These are phyloP conservation scores for Parafenestella ontariensis DNA, from an alignment of 2,329 filamentous ascomycete genomes.

Conservation along the genomic window DNA sequence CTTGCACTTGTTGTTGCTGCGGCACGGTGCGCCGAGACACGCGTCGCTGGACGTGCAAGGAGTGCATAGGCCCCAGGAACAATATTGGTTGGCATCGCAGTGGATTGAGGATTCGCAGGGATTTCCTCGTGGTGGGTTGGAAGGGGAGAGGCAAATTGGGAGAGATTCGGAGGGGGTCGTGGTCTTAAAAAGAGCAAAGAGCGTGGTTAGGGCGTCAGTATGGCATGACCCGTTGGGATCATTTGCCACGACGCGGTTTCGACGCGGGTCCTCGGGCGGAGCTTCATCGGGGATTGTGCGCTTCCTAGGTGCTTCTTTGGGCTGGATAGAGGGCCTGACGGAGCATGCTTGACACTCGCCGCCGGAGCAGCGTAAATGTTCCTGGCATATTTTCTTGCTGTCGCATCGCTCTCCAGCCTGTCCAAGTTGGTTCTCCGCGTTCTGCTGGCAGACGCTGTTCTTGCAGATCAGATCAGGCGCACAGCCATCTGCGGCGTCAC, in stretches of 20 bases:
- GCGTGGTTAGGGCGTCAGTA: constrained; percentile 18
- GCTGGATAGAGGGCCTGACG: constrained; percentile 22
- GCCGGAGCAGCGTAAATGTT: constrained; percentile 31
- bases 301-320: neutral
- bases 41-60: constrained; percentile 22
- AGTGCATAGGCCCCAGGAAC: constrained; percentile 38
- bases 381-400: constrained; percentile 36
- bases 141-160: constrained; percentile 13
- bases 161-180: neutral
- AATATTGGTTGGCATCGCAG: constrained; percentile 37
- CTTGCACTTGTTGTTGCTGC: constrained; percentile 38
- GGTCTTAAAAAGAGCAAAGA: constrained; percentile 18
- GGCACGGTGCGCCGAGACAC: constrained; percentile 37
- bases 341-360: constrained; percentile 31
- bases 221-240: constrained; percentile 24
- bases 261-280: constrained; percentile 5
- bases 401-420: constrained; percentile 34
- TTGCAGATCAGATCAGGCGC: constrained; percentile 37
- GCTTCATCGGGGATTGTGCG: neutral
- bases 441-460: constrained; percentile 39
- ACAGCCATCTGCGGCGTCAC: constrained; percentile 38
- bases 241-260: constrained; percentile 9
- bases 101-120: constrained; percentile 33
- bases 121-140: constrained; percentile 14
- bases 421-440: constrained; percentile 31